Base-by-base conservation (phyloP, 108 stramenopile genomes). In the Pseudonitzschia pungens region DNA sequence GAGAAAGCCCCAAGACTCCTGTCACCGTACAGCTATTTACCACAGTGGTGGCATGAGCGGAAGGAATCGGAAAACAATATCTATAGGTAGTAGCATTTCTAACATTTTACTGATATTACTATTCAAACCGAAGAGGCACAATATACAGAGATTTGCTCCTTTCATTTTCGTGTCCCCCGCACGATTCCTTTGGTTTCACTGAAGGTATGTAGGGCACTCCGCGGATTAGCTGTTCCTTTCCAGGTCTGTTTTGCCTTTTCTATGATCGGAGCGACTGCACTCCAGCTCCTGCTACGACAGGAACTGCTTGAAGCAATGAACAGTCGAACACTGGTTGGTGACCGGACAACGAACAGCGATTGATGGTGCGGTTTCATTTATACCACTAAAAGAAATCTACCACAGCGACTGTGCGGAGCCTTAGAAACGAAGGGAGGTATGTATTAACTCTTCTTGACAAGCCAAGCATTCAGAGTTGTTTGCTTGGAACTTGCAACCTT, bases 31-130 rank as follows among this genome's bases (percentile, higher is more conserved):
- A 66, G 75, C 31, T 48, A 48, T 44, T 66, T 76, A 20, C 75
- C 75, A 27, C 68, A 69, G 59, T 76, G 75, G 75, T 76, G 75
- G 75, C 67, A 76, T 29, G 68, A 76, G 50, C 75, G 75, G 16
- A 76, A 76, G 48, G 21, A 54, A 22, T 62, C 40, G 31, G 75
- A 52, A 6, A 36, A 50, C 36, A 76, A 76, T 43, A 55, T 76
- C 51, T 58, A 69, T 22, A 62, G 57, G 45, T 76, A 76, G 48
- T 43, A 11, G 11, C 42, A 27, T 44, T 55, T 53, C 0, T 1
- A 7, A 8, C 22, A 18, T 28, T 29, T 65, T n/a, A 36, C 6
- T 36, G 36, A 36, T 36, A 48, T 48, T 48, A 48, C 45, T 48
- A 48, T 14, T 18, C 45, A 18, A 18, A 48, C 18, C 2, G 45